phyloP scores from a whole-genome alignment of 2,329 filamentous ascomycete species.

The Aspergillus cejpii region DNA sequence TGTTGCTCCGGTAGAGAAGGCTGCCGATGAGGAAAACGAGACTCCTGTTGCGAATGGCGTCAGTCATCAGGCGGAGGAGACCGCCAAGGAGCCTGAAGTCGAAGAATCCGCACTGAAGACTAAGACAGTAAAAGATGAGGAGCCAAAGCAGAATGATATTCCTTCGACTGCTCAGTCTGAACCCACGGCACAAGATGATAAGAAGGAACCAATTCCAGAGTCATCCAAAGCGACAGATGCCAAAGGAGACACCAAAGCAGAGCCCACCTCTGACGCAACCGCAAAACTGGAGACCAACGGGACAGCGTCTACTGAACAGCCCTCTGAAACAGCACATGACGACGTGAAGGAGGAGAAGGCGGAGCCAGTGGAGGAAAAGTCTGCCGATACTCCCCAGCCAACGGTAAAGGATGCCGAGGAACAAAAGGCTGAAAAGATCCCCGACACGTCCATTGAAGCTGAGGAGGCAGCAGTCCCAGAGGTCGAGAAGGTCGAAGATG shows the following conservation, averaged over 20 bases:
- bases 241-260: constrained; percentile 4
- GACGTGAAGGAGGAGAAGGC: constrained; percentile 2
- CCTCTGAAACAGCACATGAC: constrained; percentile 3
- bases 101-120: constrained; percentile 2
- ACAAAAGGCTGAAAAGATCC: constrained; percentile 4
- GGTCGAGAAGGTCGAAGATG: background rate
- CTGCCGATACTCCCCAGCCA: constrained; percentile 3
- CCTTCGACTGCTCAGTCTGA: constrained; percentile 3
- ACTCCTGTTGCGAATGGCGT: constrained; percentile 4
- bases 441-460: background rate
- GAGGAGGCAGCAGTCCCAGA: background rate
- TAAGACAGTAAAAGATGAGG: constrained; percentile 3
- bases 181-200: constrained; percentile 6
- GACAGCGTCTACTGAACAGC: constrained; percentile 4
- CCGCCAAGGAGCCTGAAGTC: constrained; percentile 9
- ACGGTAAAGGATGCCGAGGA: background rate
- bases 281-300: constrained; percentile 13
- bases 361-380: constrained; percentile 2
- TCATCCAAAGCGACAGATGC: constrained; percentile 1
- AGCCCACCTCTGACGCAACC: constrained; percentile 4
- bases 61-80: constrained; percentile 12
- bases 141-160: constrained; percentile 6
- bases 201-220: constrained; percentile 6
- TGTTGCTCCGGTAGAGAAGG: background rate
- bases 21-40: background rate